Evolutionary conservation across 441 rosid species (phyloP).

Genomic region (Francoa sonchifolia): DNA sequence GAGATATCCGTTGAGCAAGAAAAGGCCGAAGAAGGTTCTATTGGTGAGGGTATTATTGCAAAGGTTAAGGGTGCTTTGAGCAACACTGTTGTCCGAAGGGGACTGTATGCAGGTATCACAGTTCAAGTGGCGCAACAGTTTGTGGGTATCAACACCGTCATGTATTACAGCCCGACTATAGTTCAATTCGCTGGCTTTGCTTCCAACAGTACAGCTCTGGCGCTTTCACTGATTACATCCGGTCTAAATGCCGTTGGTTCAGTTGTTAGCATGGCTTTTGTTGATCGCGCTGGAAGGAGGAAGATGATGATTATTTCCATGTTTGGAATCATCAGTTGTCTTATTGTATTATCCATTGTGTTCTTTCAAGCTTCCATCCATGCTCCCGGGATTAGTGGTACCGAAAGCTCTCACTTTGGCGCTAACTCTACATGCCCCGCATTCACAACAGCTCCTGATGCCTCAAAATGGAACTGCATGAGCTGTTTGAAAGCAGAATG

Average conservation of each 20-base stretch:
- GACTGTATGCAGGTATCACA: slow-evolving; percentile 65
- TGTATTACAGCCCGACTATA: slow-evolving; percentile 76
- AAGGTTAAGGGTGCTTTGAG: slow-evolving; percentile 51
- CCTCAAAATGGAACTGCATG: slow-evolving; percentile 59
- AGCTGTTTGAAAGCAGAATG: slow-evolving; percentile 53
- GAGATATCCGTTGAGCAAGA: slow-evolving; percentile 44
- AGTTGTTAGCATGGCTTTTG: slow-evolving; percentile 47
- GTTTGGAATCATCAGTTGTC: slow-evolving; percentile 38
- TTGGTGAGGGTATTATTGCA: slow-evolving; percentile 30
- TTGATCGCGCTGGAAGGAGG: slow-evolving; percentile 63
- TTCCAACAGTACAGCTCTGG: slow-evolving; percentile 58
- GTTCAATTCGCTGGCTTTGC: slow-evolving; percentile 66
- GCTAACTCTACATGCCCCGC: slow-evolving; percentile 37
- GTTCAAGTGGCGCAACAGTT: slow-evolving; percentile 76
- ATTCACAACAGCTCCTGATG: slow-evolving; percentile 10
- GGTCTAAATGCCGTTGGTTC: slow-evolving; percentile 63
- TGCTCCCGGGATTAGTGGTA: slow-evolving; percentile 30
- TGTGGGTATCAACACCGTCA: slow-evolving; percentile 76
- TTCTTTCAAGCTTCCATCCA: slow-evolving; percentile 42
- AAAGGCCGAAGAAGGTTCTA: slow-evolving; percentile 32
- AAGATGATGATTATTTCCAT: slow-evolving; percentile 48
- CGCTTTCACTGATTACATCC: slow-evolving; percentile 53
- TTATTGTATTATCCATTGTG: slow-evolving; percentile 40
- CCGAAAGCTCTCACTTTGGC: slow-evolving; percentile 27
- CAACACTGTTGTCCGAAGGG: slow-evolving; percentile 69